These are phyloP conservation scores for Pythium brassicae DNA, from an alignment of 352 stramenopile genomes.

Conservation along the genomic window DNA sequence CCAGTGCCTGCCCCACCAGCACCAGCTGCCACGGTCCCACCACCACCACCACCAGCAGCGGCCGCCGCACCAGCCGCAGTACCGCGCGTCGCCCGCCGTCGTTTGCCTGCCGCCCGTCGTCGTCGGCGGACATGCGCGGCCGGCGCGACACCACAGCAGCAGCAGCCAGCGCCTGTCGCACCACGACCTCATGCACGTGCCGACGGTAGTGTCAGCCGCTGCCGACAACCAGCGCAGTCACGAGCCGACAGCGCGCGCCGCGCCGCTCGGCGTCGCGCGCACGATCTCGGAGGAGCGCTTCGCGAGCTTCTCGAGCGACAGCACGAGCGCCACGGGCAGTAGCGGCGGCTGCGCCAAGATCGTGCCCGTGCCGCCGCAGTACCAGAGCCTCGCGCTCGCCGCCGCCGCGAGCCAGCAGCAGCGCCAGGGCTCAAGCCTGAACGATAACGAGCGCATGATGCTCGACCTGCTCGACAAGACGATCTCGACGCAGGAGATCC, in stretches of 20 bases:
- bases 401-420: slow-evolving; percentile 21
- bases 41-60: no score
- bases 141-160: slow-evolving; percentile 4
- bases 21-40: not conserved
- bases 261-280: slow-evolving; percentile 9
- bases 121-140: not conserved
- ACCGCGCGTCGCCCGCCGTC: not conserved
- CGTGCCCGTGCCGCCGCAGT: slow-evolving; percentile 18
- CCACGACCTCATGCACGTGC: not conserved
- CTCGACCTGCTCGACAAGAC: slow-evolving; percentile 74
- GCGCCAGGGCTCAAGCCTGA: slow-evolving; percentile 30
- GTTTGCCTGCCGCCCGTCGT: not conserved
- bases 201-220: not conserved
- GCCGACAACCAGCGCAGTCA: slow-evolving; percentile 17
- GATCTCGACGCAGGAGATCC: slow-evolving; percentile 71
- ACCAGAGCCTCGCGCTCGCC: slow-evolving; percentile 12
- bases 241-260: slow-evolving; percentile 9
- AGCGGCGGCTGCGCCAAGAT: slow-evolving; percentile 17
- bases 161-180: slow-evolving; percentile 6
- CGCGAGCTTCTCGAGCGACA: slow-evolving; percentile 9
- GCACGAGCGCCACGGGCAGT: slow-evolving; percentile 11
- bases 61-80: not conserved
- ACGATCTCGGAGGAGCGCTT: slow-evolving; percentile 19
- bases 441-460: slow-evolving; percentile 69
- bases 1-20: slow-evolving; percentile 14